Conservation (phyloP, 345 rosid species). For the Gynandropsis gynandra region DNA sequence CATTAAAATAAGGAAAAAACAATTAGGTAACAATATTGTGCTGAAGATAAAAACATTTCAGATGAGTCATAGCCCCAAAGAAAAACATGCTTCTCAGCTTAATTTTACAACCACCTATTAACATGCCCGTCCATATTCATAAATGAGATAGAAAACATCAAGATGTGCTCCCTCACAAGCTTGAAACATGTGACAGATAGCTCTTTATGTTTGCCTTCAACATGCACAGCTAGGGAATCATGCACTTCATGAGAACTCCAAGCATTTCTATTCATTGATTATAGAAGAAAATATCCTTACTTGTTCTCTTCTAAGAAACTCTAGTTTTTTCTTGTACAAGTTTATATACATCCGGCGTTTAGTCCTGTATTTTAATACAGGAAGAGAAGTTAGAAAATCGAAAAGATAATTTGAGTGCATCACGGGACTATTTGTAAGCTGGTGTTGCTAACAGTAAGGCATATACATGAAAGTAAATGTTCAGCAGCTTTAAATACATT, state of each 20-base stretch:
- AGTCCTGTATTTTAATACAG: slow-evolving; percentile 38
- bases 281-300: slow-evolving; percentile 28
- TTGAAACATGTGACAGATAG: slow-evolving; percentile 12
- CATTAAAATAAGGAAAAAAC: slow-evolving; percentile 4
- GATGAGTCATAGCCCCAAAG: not conserved
- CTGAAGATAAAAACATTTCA: slow-evolving; percentile 12
- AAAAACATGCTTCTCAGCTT: slow-evolving; percentile 9
- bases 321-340: slow-evolving; percentile 68
- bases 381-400: slow-evolving; percentile 16
- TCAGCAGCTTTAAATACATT: slow-evolving; percentile 5
- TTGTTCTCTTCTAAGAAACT: slow-evolving; percentile 64
- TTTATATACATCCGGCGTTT: slow-evolving; percentile 62
- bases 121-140: not conserved
- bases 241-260: slow-evolving; percentile 4
- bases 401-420: slow-evolving; percentile 11
- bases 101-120: slow-evolving; percentile 10
- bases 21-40: not conserved
- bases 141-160: slow-evolving; percentile 12
- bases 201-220: slow-evolving; percentile 12
- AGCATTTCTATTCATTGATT: not conserved
- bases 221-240: slow-evolving; percentile 13
- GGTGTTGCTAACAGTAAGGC: slow-evolving; percentile 6
- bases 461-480: not conserved
- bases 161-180: slow-evolving; percentile 7
- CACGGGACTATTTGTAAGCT: slow-evolving; percentile 1